These are phyloP conservation scores for Dryas octopetala DNA, from an alignment of 306 rosid genomes.

Conservation along the genomic window DNA sequence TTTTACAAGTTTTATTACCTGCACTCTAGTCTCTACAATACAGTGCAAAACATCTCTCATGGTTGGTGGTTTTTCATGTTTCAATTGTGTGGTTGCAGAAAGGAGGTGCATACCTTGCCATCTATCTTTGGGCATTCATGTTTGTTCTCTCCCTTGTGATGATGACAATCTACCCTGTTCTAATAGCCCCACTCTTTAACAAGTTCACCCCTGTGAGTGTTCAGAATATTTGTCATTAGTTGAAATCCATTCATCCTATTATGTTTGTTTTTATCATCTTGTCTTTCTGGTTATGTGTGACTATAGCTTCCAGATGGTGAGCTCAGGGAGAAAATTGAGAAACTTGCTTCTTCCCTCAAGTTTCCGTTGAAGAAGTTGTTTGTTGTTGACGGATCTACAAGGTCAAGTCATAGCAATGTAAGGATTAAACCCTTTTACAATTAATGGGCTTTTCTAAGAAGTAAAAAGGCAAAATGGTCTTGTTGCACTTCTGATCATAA, in stretches of 20 bases:
- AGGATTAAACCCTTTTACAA: constrained; percentile 36
- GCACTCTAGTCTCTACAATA: constrained; percentile 7
- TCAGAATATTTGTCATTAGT: constrained; percentile 3
- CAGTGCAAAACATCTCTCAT: constrained; percentile 4
- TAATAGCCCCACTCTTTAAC: constrained; percentile 94
- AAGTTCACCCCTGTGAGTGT: constrained; percentile 92
- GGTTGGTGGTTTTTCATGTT: constrained; percentile 17
- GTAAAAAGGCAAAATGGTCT: neutral
- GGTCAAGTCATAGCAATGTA: constrained; percentile 99
- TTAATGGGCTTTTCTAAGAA: neutral
- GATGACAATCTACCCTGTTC: constrained; percentile 94
- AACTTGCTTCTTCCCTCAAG: constrained; percentile 83
- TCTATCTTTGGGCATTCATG: constrained; percentile 96
- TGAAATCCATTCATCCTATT: neutral
- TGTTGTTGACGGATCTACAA: constrained; percentile 94
- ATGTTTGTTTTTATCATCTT: constrained; percentile 19
- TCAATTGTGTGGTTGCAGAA: constrained; percentile 58
- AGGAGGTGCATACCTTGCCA: constrained; percentile 97
- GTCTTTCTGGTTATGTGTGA: constrained; percentile 30
- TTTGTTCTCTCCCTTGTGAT: constrained; percentile 85
- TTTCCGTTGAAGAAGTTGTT: constrained; percentile 93
- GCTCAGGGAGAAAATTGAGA: constrained; percentile 89
- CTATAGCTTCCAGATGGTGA: constrained; percentile 85
- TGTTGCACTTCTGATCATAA: neutral
- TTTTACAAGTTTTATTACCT: constrained; percentile 19